These are phyloP conservation scores for Protomyces inouyei DNA, from an alignment of 1,139 yeast species.

Conservation along the genomic window DNA sequence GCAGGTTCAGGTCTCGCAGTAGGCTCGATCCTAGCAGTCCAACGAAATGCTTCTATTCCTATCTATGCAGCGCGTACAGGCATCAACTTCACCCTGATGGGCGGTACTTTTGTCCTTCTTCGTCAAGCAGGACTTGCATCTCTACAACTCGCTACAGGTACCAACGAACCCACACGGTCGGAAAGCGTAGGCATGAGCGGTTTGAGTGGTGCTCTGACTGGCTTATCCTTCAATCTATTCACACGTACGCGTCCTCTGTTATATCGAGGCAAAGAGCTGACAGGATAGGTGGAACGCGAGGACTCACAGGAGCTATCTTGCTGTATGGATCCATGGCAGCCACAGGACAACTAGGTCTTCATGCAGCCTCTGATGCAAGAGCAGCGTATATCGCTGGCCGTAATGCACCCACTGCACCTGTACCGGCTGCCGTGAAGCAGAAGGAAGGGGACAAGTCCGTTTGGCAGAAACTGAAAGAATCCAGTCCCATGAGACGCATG, in stretches of 20 bases:
- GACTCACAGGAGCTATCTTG: conserved; percentile 7
- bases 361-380: not conserved
- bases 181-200: not conserved
- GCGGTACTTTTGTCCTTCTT: conserved; percentile 8
- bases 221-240: not conserved
- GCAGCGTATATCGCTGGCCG: not conserved
- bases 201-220: conserved; percentile 18
- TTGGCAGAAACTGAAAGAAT: conserved; percentile 13
- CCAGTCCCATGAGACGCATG: conserved; percentile 15
- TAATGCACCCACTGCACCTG: not conserved
- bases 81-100: conserved; percentile 10
- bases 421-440: not conserved
- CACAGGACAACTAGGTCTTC: conserved; percentile 2
- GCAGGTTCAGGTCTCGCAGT: not conserved
- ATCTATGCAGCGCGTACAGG: conserved; percentile 6
- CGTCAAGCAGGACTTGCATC: conserved; percentile 3
- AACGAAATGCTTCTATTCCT: conserved; percentile 3
- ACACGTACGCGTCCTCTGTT: not conserved
- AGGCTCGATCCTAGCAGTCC: conserved; percentile 16
- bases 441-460: conserved; percentile 19
- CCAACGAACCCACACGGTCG: not conserved
- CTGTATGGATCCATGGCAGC: conserved; percentile 11
- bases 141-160: not conserved
- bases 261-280: no score
- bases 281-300: conserved; percentile 6